These are phyloP conservation scores for Exophiala alcalophila DNA, from an alignment of 2,329 filamentous ascomycete genomes.

Conservation along the genomic window DNA sequence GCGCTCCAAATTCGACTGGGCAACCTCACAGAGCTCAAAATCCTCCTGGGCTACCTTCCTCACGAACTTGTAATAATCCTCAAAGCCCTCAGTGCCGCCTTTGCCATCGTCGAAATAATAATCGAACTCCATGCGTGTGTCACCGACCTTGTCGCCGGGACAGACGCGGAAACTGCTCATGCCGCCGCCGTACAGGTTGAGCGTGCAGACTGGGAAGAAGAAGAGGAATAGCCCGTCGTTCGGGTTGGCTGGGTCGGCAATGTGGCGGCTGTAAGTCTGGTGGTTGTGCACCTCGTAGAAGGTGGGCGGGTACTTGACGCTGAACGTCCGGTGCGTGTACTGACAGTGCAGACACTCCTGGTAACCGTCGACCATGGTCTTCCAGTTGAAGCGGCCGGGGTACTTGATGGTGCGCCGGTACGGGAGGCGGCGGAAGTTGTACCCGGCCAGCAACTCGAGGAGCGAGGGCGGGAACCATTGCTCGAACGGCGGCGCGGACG, in stretches of 20 bases:
- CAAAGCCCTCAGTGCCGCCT: conserved; percentile 47
- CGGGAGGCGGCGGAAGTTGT: conserved; percentile 55
- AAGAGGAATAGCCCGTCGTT: conserved; percentile 57
- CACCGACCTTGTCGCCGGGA: conserved; percentile 49
- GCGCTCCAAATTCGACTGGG: conserved; percentile 53
- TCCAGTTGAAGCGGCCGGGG: conserved; percentile 58
- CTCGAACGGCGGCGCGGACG: conserved; percentile 49
- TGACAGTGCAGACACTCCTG: conserved; percentile 60
- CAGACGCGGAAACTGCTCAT: conserved; percentile 58
- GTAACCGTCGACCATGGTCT: conserved; percentile 59
- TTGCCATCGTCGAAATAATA: conserved; percentile 54
- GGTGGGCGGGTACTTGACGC: conserved; percentile 53
- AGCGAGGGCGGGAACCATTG: conserved; percentile 53
- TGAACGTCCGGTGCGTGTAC: conserved; percentile 58
- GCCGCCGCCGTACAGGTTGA: conserved; percentile 58
- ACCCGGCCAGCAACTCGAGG: conserved; percentile 47
- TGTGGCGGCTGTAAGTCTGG: conserved; percentile 55
- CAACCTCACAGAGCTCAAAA: conserved; percentile 56
- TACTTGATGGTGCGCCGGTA: conserved; percentile 55
- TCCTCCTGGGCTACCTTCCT: conserved; percentile 57
- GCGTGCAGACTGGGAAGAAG: conserved; percentile 56
- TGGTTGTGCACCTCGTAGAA: conserved; percentile 56
- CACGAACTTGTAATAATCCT: conserved; percentile 57
- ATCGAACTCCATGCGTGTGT: conserved; percentile 58
- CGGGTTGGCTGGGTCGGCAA: conserved; percentile 53